A percentile compares a stretch with the other conserved stretches of the same genome.
These are phyloP conservation scores for Sporothrix pallida DNA, from an alignment of 2,329 filamentous ascomycete species.

Conservation along the genomic window DNA sequence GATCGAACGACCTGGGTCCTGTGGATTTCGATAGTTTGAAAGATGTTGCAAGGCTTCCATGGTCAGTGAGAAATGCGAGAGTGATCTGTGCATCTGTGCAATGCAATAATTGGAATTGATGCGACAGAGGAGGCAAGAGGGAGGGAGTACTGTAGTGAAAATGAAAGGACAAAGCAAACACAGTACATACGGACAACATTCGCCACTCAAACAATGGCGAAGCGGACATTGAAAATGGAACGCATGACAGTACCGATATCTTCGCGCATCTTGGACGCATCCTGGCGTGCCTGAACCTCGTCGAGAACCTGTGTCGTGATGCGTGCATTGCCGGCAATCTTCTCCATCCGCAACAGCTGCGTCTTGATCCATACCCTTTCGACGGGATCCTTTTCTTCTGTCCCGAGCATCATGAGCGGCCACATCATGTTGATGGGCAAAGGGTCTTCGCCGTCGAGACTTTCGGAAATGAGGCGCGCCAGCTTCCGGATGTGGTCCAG, in stretches of 20 bases:
- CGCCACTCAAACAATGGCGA: slow-evolving; percentile 56
- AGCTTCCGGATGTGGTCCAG: slow-evolving; percentile 57
- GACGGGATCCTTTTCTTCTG: slow-evolving; percentile 56
- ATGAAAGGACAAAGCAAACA: neutral
- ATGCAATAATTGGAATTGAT: too few species aligned
- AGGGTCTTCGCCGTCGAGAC: slow-evolving; percentile 50
- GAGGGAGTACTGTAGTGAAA: too few species aligned
- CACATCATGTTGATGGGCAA: slow-evolving; percentile 63
- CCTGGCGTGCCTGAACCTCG: slow-evolving; percentile 54
- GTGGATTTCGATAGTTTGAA: neutral
- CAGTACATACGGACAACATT: neutral
- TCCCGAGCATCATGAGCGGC: slow-evolving; percentile 62
- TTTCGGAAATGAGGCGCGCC: slow-evolving; percentile 53
- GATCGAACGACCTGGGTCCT: neutral
- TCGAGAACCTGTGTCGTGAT: slow-evolving; percentile 55
- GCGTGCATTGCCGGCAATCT: slow-evolving; percentile 52
- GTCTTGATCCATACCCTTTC: slow-evolving; percentile 58
- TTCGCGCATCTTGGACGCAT: slow-evolving; percentile 48
- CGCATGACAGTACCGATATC: slow-evolving; percentile 57
- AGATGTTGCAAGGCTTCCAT: neutral
- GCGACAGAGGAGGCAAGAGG: too few species aligned
- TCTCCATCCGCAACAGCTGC: slow-evolving; percentile 56
- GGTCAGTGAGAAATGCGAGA: too few species aligned
- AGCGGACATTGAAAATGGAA: slow-evolving; percentile 57
- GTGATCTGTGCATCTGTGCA: too few species aligned